Evolutionary conservation across 2,329 filamentous ascomycete genomes (phyloP).

Genomic region (Trichothecium roseum): DNA sequence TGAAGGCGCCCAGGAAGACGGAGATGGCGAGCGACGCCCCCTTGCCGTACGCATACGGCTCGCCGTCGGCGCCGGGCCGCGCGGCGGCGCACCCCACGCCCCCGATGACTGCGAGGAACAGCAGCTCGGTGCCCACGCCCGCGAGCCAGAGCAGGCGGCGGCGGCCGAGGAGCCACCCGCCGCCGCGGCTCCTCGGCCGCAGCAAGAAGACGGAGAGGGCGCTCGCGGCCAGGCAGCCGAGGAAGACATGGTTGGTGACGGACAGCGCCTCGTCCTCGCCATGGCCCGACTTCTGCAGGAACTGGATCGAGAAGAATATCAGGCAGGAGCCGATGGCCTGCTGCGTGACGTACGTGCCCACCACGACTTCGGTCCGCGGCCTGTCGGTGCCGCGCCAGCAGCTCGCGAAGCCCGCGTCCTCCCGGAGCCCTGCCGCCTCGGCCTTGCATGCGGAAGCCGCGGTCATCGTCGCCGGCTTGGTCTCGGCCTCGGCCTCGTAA

Average conservation of each 20-base stretch:
- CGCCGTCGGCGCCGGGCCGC: too few species aligned
- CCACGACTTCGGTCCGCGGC: conserved; percentile 25
- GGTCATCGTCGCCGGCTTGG: conserved; percentile 24
- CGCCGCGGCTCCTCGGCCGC: conserved; percentile 27
- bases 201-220: conserved; percentile 32
- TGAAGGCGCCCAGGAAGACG: conserved; percentile 25
- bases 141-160: conserved; percentile 22
- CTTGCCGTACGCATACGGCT: conserved; percentile 8
- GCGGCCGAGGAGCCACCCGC: too few species aligned
- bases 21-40: conserved; percentile 21
- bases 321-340: conserved; percentile 42
- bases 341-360: conserved; percentile 43
- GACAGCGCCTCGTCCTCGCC: conserved; percentile 26
- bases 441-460: conserved; percentile 9
- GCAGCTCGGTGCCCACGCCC: conserved; percentile 23
- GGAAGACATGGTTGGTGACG: conserved; percentile 30
- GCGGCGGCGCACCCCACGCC: conserved; percentile 15
- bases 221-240: conserved; percentile 31
- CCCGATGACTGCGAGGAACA: conserved; percentile 25
- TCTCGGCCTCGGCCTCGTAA: conserved; percentile 20
- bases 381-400: conserved; percentile 21
- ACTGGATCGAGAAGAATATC: conserved; percentile 41
- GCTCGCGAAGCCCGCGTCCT: conserved; percentile 16
- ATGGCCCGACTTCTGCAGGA: conserved; percentile 39
- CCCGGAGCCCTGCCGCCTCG: neutral